Percentiles rank a stretch among this genome's conserved stretches.
Evolutionary conservation across 768 basidiomycete species (phyloP).

Genomic region (Rhizopogon vinicolor): DNA sequence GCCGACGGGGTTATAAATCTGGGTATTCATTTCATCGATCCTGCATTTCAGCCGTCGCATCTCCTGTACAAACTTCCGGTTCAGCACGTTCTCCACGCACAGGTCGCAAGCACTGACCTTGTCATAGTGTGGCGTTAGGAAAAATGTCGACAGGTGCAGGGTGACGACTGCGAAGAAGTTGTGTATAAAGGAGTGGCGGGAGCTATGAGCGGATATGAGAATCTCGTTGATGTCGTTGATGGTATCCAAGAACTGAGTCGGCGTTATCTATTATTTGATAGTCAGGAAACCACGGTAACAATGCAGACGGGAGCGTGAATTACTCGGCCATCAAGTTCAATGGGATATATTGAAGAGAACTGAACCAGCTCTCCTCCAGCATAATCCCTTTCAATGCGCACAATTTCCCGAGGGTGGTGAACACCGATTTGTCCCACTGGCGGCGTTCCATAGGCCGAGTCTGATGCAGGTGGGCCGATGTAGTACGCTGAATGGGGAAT

Average conservation of each 20-base stretch:
- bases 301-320: conserved; percentile 21
- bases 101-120: conserved; percentile 41
- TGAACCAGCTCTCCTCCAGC: conserved; percentile 85
- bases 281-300: neutral
- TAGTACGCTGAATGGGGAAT: conserved; percentile 83
- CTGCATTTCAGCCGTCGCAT: conserved; percentile 60
- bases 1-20: conserved; percentile 80
- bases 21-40: conserved; percentile 65
- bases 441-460: conserved; percentile 73
- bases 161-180: conserved; percentile 77
- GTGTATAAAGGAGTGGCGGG: conserved; percentile 67
- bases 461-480: conserved; percentile 73
- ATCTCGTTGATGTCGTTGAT: conserved; percentile 89
- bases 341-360: conserved; percentile 83
- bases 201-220: conserved; percentile 82
- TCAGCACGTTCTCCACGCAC: conserved; percentile 5
- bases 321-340: conserved; percentile 92
- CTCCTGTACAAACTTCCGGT: conserved; percentile 46
- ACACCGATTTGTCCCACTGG: conserved; percentile 84
- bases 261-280: conserved; percentile 61
- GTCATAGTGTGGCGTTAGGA: conserved; percentile 74
- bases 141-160: conserved; percentile 72
- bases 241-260: conserved; percentile 84
- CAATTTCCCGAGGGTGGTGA: conserved; percentile 88
- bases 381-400: conserved; percentile 92